These are phyloP conservation scores for Talaromyces amestolkiae DNA, from an alignment of 2,329 filamentous ascomycete species.

Conservation along the genomic window DNA sequence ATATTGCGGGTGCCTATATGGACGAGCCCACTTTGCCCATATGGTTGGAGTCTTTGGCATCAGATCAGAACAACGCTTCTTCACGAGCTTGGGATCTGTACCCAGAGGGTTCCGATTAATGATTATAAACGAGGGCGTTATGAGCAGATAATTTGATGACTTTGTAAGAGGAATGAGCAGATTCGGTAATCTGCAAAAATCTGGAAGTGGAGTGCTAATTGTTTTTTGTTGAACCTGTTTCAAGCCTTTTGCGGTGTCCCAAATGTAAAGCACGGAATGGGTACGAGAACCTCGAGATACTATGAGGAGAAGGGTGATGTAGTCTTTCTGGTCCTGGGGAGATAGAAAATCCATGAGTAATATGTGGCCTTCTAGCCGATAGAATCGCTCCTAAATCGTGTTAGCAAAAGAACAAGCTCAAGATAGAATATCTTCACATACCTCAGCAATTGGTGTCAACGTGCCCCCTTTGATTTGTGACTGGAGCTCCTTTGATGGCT, in stretches of 20 bases:
- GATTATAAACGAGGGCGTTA: slow-evolving; percentile 60
- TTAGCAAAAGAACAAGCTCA: not conserved
- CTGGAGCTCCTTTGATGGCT: slow-evolving; percentile 54
- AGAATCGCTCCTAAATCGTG: slow-evolving; percentile 44
- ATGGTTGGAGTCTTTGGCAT: slow-evolving; percentile 48
- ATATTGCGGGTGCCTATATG: slow-evolving; percentile 64
- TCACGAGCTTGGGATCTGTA: slow-evolving; percentile 20
- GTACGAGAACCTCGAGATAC: slow-evolving; percentile 46
- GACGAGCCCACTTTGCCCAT: slow-evolving; percentile 84
- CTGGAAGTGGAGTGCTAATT: slow-evolving; percentile 31
- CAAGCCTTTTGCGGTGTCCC: slow-evolving; percentile 47
- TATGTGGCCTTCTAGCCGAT: slow-evolving; percentile 67
- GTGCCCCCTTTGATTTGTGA: slow-evolving; percentile 49
- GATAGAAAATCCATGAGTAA: slow-evolving; percentile 84
- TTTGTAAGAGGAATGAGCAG: slow-evolving; percentile 71
- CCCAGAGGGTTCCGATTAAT: slow-evolving; percentile 45
- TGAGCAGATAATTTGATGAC: slow-evolving; percentile 66
- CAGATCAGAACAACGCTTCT: slow-evolving; percentile 23
- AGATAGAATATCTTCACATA: slow-evolving; percentile 27
- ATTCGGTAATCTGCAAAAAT: slow-evolving; percentile 58
- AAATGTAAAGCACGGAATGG: slow-evolving; percentile 52
- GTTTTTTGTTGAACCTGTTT: slow-evolving; percentile 28
- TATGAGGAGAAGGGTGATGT: slow-evolving; percentile 73
- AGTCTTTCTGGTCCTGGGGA: slow-evolving; percentile 65
- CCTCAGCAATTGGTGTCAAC: slow-evolving; percentile 60